Evolutionary conservation across 2,329 filamentous ascomycete species (phyloP).

Genomic region (Rutstroemia sp.): DNA sequence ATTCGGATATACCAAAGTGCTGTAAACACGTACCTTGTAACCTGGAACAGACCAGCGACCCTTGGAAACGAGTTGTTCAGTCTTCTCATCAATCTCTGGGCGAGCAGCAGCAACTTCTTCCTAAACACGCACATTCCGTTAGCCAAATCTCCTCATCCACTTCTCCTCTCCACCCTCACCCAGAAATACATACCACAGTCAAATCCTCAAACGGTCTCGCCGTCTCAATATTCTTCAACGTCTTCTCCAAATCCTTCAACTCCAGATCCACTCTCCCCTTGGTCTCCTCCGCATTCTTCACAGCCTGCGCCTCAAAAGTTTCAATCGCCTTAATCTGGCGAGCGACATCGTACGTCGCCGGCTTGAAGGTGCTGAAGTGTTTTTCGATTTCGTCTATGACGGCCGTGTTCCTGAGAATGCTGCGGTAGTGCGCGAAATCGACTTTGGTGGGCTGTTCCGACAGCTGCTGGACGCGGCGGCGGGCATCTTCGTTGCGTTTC

Average conservation of each 20-base stretch:
- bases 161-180: neutral
- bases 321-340: constrained; percentile 98
- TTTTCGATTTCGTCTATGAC: constrained; percentile 96
- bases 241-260: constrained; percentile 88
- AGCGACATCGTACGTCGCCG: constrained; percentile 81
- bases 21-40: constrained; percentile 73
- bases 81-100: constrained; percentile 97
- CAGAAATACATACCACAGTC: constrained; percentile 73
- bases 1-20: no score
- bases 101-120: constrained; percentile 92
- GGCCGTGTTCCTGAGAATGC: constrained; percentile 88
- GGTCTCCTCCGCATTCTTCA: constrained; percentile 95
- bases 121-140: constrained; percentile 37
- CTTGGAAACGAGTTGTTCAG: constrained; percentile 88
- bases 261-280: constrained; percentile 95
- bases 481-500: constrained; percentile 98
- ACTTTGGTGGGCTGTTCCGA: constrained; percentile 77
- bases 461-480: constrained; percentile 82
- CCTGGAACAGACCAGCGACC: constrained; percentile 96
- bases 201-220: constrained; percentile 94
- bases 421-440: constrained; percentile 92
- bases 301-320: constrained; percentile 91
- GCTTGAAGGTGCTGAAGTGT: constrained; percentile 87
- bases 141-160: neutral
- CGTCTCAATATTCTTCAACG: constrained; percentile 93